Base-by-base conservation (phyloP, 2,329 filamentous ascomycete species). In the Trichophyton schoenleinii region DNA sequence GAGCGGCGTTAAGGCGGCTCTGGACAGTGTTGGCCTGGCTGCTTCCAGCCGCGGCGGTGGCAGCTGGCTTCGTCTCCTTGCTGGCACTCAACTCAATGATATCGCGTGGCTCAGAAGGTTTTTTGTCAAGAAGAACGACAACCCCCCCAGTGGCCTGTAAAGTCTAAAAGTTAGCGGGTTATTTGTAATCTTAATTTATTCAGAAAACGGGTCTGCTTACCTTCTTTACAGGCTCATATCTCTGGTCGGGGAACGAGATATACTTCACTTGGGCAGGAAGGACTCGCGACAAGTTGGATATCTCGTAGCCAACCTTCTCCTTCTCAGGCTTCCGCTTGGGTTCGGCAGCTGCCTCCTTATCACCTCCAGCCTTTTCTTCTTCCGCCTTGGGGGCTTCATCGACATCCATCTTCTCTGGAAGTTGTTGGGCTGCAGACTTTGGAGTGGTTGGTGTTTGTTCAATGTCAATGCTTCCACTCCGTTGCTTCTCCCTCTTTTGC, bases 221-320 rank as follows among this genome's bases (percentile, higher is more conserved):
- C 84, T 95, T 86, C 78, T 89, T 89, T 65, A 97, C 91, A 41
- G 94, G 92, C 80, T 88, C 89, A 76, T 96, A 99, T 68, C 95
- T 86, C 53, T 89, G 88, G 65, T 89, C 83, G 57, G 89, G 85
- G 80, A 99, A 96, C 74, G 85, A 95, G 70, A 99, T 89, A 74
- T 92, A 96, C 79, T 95, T 96, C 70, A 97, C 83, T 78, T 99
- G 94, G 55, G 85, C 84, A 0, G 91, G 94, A 57, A 99, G 83
- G 41, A 99, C 91, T 68, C 94, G 84, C 60, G 88, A 95, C 90
- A 99, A 95, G 79, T 99, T 99, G 71, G 94, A 89, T 64, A 99
- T 83, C 66, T 96, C 91, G 72, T 94, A 96, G 67, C 94, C 94
- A 63, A 95, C 83, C 83, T 96, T 97, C 78, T 99, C 94, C 79